Evolutionary conservation across 306 rosid genomes (phyloP).

Genomic region (Trifolium fragiferum): DNA sequence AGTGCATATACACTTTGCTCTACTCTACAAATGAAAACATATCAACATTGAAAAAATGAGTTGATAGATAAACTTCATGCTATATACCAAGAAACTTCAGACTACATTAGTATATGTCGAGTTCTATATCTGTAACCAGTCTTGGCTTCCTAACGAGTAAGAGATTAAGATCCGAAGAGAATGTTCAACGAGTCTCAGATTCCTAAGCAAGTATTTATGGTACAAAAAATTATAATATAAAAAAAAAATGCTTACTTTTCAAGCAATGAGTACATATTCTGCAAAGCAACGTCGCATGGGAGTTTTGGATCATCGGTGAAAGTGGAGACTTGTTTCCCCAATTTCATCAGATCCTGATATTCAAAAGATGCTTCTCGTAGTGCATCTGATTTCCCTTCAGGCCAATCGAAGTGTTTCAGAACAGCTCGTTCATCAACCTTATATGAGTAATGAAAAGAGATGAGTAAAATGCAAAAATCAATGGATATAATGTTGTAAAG

Average conservation of each 20-base stretch:
- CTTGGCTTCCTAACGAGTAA: background rate
- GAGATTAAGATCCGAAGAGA: constrained; percentile 6
- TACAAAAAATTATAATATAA: constrained; percentile 17
- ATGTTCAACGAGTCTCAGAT: constrained; percentile 26
- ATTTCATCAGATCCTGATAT: constrained; percentile 82
- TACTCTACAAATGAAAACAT: constrained; percentile 56
- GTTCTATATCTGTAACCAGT: background rate
- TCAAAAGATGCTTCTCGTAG: constrained; percentile 97
- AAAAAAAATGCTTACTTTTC: constrained; percentile 68
- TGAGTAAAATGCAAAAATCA: constrained; percentile 17
- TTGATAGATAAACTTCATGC: constrained; percentile 16
- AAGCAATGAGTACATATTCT: constrained; percentile 95
- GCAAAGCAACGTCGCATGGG: constrained; percentile 76
- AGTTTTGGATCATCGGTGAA: constrained; percentile 84
- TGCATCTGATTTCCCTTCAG: constrained; percentile 98
- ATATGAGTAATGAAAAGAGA: constrained; percentile 35
- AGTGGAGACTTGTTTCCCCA: constrained; percentile 81
- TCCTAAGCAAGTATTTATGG: constrained; percentile 29
- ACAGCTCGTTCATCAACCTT: constrained; percentile 98
- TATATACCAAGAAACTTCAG: background rate
- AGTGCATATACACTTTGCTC: constrained; percentile 90
- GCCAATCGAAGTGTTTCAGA: constrained; percentile 99
- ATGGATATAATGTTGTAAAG: too few species aligned
- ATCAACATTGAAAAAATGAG: constrained; percentile 13
- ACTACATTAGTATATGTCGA: background rate